Percentiles rank a stretch among this genome's conserved stretches.
Conservation (phyloP, 495 filamentous ascomycete species). For the Penicillium fimorum region DNA sequence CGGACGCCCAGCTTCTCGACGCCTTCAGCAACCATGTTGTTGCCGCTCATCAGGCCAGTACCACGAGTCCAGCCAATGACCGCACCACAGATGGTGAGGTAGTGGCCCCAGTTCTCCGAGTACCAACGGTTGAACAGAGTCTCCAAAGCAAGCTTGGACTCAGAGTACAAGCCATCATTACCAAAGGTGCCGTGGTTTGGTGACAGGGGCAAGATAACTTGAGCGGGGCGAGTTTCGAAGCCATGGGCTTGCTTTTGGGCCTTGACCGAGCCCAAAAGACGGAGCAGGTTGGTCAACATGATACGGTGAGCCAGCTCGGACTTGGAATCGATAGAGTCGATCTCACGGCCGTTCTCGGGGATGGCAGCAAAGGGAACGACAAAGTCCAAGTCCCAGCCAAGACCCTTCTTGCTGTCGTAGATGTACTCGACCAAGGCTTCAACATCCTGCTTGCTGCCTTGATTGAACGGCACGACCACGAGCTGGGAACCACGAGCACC, state of each 20-base stretch:
- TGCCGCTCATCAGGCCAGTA: slow-evolving; percentile 95
- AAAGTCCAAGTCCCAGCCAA: slow-evolving; percentile 97
- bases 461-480: slow-evolving; percentile 98
- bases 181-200: slow-evolving; percentile 99
- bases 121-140: slow-evolving; percentile 99
- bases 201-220: slow-evolving; percentile 92
- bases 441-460: slow-evolving; percentile 96
- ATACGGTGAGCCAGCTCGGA: slow-evolving; percentile 98
- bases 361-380: slow-evolving; percentile 97
- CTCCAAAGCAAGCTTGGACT: slow-evolving; percentile 95
- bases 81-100: slow-evolving; percentile 97
- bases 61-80: slow-evolving; percentile 99
- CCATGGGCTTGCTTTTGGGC: slow-evolving; percentile 80
- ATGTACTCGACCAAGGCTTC: slow-evolving; percentile 92
- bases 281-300: slow-evolving; percentile 96
- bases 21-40: slow-evolving; percentile 96
- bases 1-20: slow-evolving; percentile 95
- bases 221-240: slow-evolving; percentile 91
- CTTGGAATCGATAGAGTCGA: slow-evolving; percentile 95
- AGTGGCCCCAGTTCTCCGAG: slow-evolving; percentile 95
- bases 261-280: slow-evolving; percentile 88
- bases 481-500: slow-evolving; percentile 93
- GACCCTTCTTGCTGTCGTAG: slow-evolving; percentile 93
- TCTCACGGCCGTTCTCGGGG: slow-evolving; percentile 95
- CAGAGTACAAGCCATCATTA: slow-evolving; percentile 96